Evolutionary conservation across 345 rosid species (phyloP).

Genomic region (Dimocarpus longan): DNA sequence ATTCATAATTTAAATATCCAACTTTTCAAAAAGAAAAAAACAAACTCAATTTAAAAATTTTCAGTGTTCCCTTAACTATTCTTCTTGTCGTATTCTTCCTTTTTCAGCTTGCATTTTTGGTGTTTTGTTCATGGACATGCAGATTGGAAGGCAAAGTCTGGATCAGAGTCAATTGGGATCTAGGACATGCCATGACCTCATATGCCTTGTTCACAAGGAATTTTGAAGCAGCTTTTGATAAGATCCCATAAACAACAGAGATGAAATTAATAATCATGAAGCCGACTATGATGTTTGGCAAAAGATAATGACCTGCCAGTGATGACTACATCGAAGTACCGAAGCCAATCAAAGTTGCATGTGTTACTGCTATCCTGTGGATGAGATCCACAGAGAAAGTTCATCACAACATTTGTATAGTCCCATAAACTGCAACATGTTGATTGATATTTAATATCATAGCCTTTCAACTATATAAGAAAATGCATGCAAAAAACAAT

Average conservation of each 20-base stretch:
- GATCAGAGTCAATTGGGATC: background rate
- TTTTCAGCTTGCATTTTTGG: background rate
- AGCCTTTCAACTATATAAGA: background rate
- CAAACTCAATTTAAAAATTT: background rate
- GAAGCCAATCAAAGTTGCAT: slow-evolving; percentile 87
- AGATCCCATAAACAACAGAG: background rate
- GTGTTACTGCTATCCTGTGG: slow-evolving; percentile 38
- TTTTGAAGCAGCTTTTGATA: background rate
- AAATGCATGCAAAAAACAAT: slow-evolving; percentile 1
- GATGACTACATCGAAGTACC: slow-evolving; percentile 86
- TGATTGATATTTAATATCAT: background rate
- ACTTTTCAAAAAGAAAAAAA: background rate
- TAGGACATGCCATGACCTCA: background rate
- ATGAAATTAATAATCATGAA: background rate
- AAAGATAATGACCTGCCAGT: slow-evolving; percentile 76
- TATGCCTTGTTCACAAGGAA: background rate
- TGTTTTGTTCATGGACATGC: background rate
- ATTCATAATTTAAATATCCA: background rate
- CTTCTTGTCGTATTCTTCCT: background rate
- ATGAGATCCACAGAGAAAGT: slow-evolving; percentile 71
- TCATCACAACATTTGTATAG: slow-evolving; percentile 96
- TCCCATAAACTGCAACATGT: slow-evolving; percentile 90
- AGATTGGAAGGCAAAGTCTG: background rate
- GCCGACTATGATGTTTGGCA: slow-evolving; percentile 6
- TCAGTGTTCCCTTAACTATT: background rate